Evolutionary conservation across 1,139 yeast genomes (phyloP).

Genomic region (Debaryomyces udenii): DNA sequence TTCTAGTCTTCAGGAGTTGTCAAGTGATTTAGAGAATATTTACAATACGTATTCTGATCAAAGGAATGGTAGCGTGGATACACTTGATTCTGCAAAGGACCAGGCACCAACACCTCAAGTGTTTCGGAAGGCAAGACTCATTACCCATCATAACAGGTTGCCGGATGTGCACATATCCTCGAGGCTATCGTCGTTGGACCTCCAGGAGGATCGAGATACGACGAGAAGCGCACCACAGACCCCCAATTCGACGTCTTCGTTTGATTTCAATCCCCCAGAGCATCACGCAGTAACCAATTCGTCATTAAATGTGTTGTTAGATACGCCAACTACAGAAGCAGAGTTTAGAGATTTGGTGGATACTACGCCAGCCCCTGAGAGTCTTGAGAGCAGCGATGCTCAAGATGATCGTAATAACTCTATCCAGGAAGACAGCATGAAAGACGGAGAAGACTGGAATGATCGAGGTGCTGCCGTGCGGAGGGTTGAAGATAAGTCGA

Average conservation of each 20-base stretch:
- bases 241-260: slow-evolving; percentile 29
- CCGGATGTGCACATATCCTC: slow-evolving; percentile 35
- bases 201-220: slow-evolving; percentile 18
- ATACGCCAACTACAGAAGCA: slow-evolving; percentile 29
- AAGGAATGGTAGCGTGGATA: slow-evolving; percentile 28
- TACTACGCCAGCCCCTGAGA: slow-evolving; percentile 7
- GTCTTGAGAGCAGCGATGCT: background rate
- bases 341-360: slow-evolving; percentile 19
- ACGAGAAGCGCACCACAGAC: slow-evolving; percentile 35
- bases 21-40: slow-evolving; percentile 38
- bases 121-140: slow-evolving; percentile 4
- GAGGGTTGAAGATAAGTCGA: slow-evolving; percentile 23
- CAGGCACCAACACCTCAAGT: slow-evolving; percentile 7
- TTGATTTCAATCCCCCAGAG: slow-evolving; percentile 32
- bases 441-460: slow-evolving; percentile 31
- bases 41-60: slow-evolving; percentile 32
- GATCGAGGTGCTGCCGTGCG: slow-evolving; percentile 44
- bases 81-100: slow-evolving; percentile 31
- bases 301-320: slow-evolving; percentile 42
- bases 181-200: slow-evolving; percentile 30
- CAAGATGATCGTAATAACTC: background rate
- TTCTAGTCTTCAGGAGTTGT: slow-evolving; percentile 28
- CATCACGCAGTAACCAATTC: slow-evolving; percentile 32
- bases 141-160: slow-evolving; percentile 9
- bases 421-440: slow-evolving; percentile 2